Conservation (phyloP, 805 yeast species). For the Cyberlindnera nakhonratchasimensis region DNA sequence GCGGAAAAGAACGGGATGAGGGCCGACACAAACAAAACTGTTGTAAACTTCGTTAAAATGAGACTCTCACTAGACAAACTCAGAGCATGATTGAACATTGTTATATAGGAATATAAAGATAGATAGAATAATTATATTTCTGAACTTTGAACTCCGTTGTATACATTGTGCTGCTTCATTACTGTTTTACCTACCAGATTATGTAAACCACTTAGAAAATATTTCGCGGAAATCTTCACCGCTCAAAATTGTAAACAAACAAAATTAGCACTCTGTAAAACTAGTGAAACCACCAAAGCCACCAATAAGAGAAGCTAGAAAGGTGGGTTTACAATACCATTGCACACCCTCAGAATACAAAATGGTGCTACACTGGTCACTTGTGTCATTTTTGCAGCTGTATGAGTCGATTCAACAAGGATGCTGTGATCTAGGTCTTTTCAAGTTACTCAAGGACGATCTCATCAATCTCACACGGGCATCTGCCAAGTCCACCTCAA, state of each 20-base stretch:
- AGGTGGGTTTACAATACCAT: neutral
- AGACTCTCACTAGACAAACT: slow-evolving; percentile 26
- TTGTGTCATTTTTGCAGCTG: slow-evolving; percentile 19
- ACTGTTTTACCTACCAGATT: too few species aligned
- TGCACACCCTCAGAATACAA: neutral
- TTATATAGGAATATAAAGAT: too few species aligned
- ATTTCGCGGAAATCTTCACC: neutral
- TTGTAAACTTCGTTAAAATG: slow-evolving; percentile 33
- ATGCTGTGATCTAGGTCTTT: slow-evolving; percentile 11
- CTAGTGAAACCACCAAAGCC: neutral
- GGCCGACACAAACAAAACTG: slow-evolving; percentile 32
- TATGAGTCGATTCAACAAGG: slow-evolving; percentile 20
- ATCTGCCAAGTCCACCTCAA: slow-evolving; percentile 42
- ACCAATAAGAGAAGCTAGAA: neutral
- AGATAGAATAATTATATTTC: too few species aligned
- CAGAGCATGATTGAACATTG: too few species aligned
- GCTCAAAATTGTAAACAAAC: slow-evolving; percentile 13
- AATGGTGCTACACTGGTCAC: slow-evolving; percentile 25
- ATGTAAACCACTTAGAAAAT: too few species aligned
- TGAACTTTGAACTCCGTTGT: too few species aligned
- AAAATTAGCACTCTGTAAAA: neutral
- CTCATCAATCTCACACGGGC: slow-evolving; percentile 39
- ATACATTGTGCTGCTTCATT: too few species aligned
- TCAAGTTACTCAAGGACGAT: slow-evolving; percentile 40
- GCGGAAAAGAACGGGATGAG: slow-evolving; percentile 43